Evolutionary conservation across 768 basidiomycete genomes (phyloP).

Genomic region (Leccinum disarticulatum): DNA sequence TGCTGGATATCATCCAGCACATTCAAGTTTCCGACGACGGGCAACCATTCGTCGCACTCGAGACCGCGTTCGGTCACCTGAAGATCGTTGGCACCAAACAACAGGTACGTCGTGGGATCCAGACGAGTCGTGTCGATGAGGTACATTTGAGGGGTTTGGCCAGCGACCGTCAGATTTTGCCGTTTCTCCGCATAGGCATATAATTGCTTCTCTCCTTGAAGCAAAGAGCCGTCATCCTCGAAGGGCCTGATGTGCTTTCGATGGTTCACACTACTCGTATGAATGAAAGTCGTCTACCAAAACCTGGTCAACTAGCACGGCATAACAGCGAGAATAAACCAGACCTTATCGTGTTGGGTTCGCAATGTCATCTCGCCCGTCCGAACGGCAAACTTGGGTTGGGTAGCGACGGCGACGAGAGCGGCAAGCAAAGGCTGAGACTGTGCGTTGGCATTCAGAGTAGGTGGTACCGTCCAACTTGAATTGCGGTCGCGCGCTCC

Average conservation of each 20-base stretch:
- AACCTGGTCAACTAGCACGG: conserved; percentile 9
- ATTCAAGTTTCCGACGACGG: conserved; percentile 70
- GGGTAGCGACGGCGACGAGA: conserved; percentile 79
- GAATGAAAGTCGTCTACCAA: conserved; percentile 68
- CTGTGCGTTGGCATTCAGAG: conserved; percentile 70
- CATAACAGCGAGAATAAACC: conserved; percentile 4
- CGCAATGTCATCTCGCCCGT: conserved; percentile 65
- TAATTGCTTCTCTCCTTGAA: conserved; percentile 62
- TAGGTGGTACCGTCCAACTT: conserved; percentile 50
- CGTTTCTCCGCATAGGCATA: conserved; percentile 85
- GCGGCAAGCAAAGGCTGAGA: conserved; percentile 78
- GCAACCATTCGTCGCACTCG: conserved; percentile 90
- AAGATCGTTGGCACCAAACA: conserved; percentile 86
- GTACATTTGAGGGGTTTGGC: conserved; percentile 57
- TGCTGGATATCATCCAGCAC: conserved; percentile 81
- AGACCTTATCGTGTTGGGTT: conserved; percentile 84
- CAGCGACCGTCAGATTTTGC: conserved; percentile 59
- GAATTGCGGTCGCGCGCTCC: conserved; percentile 32
- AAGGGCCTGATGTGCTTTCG: conserved; percentile 45
- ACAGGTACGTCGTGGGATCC: conserved; percentile 84
- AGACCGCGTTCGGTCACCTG: conserved; percentile 69
- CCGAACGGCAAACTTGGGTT: conserved; percentile 88
- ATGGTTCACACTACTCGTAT: conserved; percentile 84
- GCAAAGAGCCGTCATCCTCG: conserved; percentile 16
- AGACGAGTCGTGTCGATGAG: conserved; percentile 80